Evolutionary conservation across 371 early-diverging fungal genomes (phyloP), one percentile per base, ranked within the genome.

Genomic region (Mucor sp.): DNA sequence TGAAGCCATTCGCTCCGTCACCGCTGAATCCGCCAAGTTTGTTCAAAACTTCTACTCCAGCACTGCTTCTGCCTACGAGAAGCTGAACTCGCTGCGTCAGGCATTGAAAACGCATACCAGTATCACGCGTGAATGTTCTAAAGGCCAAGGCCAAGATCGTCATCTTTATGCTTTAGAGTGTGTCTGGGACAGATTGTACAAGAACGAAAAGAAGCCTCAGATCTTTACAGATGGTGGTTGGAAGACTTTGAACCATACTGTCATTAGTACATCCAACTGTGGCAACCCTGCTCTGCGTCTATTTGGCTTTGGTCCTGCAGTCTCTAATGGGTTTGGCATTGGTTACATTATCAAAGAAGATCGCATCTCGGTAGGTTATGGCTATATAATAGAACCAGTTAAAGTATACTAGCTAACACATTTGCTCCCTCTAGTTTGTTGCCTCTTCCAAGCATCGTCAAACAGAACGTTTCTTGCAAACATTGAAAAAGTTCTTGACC

Each of bases 251-350:
- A 87, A 87, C 58, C 89, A 91, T 77, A 95, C 95, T 75, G 85
- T 87, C 66, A 76, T 96, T 32, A 93, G 93, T n/a, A 95, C 96
- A 5, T 92, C 93, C 33, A 94, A 96, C 76, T 92, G 95, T 71
- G 86, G 93, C 56, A 91, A 93, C 59, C 92, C 94, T 47, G 89
- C 91, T 58, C 86, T 93, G 56, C 82, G 89, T 30, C 87, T 92
- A 1, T 96, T 94, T 74, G 96, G 96, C 7, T 96, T 94, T 90
- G 96, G 95, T 19, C 92, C 94, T 65, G 93, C 93, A 23, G 95
- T 95, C 0, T 86, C 92, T 12, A 89, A 95, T 74, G 96, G 96
- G 12, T 95, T 90, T 78, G 95, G 94, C 62, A 79, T 93, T 66
- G 95, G 95, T 15, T 96, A 96, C 77, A 92, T 93, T 84, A 90